Percentiles rank a stretch among this genome's conserved stretches.
Conservation (phyloP, 495 filamentous ascomycete genomes). For the Xylaria intraflava region DNA sequence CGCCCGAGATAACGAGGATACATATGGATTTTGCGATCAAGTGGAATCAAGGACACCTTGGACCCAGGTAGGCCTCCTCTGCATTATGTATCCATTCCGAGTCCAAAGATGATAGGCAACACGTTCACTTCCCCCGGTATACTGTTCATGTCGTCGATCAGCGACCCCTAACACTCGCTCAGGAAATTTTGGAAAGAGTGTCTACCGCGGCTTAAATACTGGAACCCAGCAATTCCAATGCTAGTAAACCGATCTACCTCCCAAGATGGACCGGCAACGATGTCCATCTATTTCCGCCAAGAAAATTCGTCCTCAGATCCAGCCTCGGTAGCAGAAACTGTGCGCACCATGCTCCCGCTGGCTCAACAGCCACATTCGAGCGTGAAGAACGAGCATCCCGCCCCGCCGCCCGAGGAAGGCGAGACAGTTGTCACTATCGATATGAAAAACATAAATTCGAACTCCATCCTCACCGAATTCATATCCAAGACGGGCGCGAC, state of each 20-base stretch:
- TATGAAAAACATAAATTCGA: constrained; percentile 54
- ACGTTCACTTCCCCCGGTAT: neutral
- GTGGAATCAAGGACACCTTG: constrained; percentile 64
- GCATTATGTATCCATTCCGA: neutral
- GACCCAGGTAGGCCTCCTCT: constrained; percentile 56
- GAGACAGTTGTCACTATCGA: constrained; percentile 50
- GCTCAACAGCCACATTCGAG: constrained; percentile 32
- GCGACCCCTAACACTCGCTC: neutral
- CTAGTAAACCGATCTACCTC: constrained; percentile 62
- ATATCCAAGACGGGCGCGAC: constrained; percentile 61
- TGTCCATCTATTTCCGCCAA: constrained; percentile 68
- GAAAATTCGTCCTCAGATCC: constrained; percentile 15
- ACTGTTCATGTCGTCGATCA: neutral
- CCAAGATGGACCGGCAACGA: constrained; percentile 51
- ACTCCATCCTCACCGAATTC: constrained; percentile 62
- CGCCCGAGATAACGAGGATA: constrained; percentile 72
- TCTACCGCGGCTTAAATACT: constrained; percentile 83
- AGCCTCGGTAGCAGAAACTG: constrained; percentile 16
- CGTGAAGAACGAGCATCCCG: constrained; percentile 27
- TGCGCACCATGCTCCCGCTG: constrained; percentile 19
- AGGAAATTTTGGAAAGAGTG: constrained; percentile 84
- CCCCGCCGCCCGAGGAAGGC: constrained; percentile 35
- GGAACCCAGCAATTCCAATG: constrained; percentile 82
- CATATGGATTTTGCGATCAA: constrained; percentile 71
- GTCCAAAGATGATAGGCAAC: neutral